phyloP scores from a whole-genome alignment of 192 early-diverging fungal genomes.

The Physocladia obscura region DNA sequence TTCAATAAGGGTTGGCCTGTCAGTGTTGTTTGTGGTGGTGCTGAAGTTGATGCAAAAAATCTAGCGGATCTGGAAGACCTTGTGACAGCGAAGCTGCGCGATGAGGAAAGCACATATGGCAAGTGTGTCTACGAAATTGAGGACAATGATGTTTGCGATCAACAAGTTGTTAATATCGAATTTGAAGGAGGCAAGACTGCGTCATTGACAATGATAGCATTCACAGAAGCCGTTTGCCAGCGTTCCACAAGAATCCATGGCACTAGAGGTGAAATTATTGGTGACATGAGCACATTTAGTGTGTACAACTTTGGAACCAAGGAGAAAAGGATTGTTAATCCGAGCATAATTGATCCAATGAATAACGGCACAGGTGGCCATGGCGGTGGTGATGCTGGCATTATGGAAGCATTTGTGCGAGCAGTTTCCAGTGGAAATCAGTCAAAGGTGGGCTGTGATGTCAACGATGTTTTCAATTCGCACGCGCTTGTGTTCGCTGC shows the following conservation, averaged over 20 bases:
- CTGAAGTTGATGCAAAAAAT: constrained; percentile 33
- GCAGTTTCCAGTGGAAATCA: constrained; percentile 33
- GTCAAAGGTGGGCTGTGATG: constrained; percentile 33
- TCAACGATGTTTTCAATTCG: constrained; percentile 36
- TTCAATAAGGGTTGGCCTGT: constrained; percentile 56
- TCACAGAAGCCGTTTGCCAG: constrained; percentile 53
- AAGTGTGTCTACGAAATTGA: constrained; percentile 68
- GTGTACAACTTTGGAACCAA: constrained; percentile 48
- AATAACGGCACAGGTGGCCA: constrained; percentile 33
- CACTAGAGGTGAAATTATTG: constrained; percentile 52
- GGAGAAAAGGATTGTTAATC: constrained; percentile 29
- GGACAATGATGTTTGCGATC: constrained; percentile 67
- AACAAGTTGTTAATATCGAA: constrained; percentile 63
- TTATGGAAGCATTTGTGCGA: constrained; percentile 41
- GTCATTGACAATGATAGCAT: constrained; percentile 59
- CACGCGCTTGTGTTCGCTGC: constrained; percentile 53
- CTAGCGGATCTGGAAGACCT: constrained; percentile 33
- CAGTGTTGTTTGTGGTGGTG: constrained; percentile 49
- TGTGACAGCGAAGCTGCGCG: background rate
- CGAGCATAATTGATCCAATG: constrained; percentile 2
- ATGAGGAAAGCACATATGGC: constrained; percentile 55
- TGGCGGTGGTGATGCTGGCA: constrained; percentile 50
- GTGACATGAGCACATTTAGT: constrained; percentile 48
- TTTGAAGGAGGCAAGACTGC: constrained; percentile 54
- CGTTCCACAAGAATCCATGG: constrained; percentile 57